Conservation (phyloP, 2,329 filamentous ascomycete genomes). For the Metarhizium anisopliae region DNA sequence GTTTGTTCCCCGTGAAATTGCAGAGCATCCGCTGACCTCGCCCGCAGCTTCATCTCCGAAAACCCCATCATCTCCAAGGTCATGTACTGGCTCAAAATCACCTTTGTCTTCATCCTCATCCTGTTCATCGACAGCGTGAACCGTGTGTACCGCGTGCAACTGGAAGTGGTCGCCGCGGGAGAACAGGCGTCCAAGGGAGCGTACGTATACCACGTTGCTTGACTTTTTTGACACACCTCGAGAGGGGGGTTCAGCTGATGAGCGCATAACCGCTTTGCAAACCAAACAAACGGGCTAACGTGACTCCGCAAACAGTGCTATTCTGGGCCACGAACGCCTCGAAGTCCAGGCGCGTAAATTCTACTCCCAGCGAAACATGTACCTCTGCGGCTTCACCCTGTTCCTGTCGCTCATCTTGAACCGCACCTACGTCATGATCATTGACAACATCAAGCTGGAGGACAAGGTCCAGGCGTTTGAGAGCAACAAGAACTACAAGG, state of each 20-base stretch:
- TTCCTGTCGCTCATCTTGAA: conserved; percentile 98
- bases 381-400: conserved; percentile 97
- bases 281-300: neutral
- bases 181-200: conserved; percentile 41
- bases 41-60: conserved; percentile 77
- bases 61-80: conserved; percentile 78
- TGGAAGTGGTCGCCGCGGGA: conserved; percentile 68
- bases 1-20: conserved; percentile 27
- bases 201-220: conserved; percentile 28
- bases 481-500: conserved; percentile 61
- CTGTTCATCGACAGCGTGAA: conserved; percentile 95
- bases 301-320: conserved; percentile 32
- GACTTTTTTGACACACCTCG: neutral
- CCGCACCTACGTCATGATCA: conserved; percentile 96
- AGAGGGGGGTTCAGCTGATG: neutral
- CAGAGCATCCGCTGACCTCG: neutral
- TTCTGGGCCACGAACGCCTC: conserved; percentile 88
- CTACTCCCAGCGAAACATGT: conserved; percentile 99
- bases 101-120: conserved; percentile 97
- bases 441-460: conserved; percentile 84
- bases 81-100: conserved; percentile 98
- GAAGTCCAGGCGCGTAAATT: conserved; percentile 99
- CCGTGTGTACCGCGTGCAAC: conserved; percentile 91
- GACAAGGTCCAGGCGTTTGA: conserved; percentile 82
- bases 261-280: too few relatives aligned